Evolutionary conservation across 2,329 filamentous ascomycete genomes (phyloP).

Genomic region (Penicillium sp.): DNA sequence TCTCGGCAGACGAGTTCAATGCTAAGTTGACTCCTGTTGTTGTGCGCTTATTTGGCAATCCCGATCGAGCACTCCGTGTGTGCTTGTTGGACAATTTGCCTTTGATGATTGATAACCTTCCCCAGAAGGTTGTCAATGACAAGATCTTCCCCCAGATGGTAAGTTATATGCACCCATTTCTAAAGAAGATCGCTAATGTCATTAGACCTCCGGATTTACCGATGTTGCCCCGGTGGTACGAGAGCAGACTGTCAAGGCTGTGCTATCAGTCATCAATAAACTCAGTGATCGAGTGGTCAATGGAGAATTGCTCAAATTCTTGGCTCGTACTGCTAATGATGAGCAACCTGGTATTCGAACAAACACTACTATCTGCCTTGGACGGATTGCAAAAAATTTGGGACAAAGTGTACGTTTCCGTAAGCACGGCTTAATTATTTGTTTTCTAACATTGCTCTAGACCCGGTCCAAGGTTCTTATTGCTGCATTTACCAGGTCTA

Average conservation of each 20-base stretch:
- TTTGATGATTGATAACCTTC: conserved; percentile 84
- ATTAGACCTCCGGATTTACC: conserved; percentile 87
- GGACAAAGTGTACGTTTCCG: conserved; percentile 55
- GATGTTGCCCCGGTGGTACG: conserved; percentile 87
- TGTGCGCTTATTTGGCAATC: conserved; percentile 82
- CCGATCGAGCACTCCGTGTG: conserved; percentile 87
- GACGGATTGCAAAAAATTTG: conserved; percentile 90
- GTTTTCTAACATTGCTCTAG: conserved; percentile 43
- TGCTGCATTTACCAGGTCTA: conserved; percentile 84
- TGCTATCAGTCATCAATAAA: conserved; percentile 82
- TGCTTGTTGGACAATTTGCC: conserved; percentile 86
- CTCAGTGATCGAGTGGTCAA: conserved; percentile 91
- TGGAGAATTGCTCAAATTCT: conserved; percentile 82
- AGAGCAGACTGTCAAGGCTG: conserved; percentile 94
- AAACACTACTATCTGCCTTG: conserved; percentile 95
- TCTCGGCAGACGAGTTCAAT: conserved; percentile 88
- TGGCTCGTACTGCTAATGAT: conserved; percentile 95
- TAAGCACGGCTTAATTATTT: not conserved
- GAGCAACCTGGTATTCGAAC: conserved; percentile 96
- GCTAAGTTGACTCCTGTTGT: conserved; percentile 79
- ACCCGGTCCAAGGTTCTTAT: conserved; percentile 86
- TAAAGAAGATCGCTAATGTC: conserved; percentile 1
- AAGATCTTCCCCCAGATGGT: conserved; percentile 96
- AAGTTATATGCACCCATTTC: conserved; percentile 19
- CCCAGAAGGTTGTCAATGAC: conserved; percentile 88